Base-by-base conservation (phyloP, 305 asterid genomes). In the Fraxinus angustifolia region DNA sequence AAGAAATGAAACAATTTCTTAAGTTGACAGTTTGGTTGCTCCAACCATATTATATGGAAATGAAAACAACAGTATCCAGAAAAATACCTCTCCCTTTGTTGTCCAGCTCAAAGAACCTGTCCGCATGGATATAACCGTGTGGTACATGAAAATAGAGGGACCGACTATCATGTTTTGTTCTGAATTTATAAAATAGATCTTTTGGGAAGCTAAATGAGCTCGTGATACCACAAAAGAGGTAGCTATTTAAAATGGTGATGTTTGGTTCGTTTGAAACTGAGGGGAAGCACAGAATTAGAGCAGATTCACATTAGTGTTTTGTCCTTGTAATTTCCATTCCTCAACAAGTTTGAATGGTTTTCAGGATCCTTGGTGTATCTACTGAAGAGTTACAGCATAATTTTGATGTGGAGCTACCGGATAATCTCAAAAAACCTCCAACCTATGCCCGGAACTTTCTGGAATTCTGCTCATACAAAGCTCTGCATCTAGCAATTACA, bases 391-490 rank as follows among this genome's bases (percentile, higher is more conserved):
- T 93, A 82, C 93, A 88, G 68, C 87, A 83, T 53, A 88, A 77
- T 48, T 94, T 93, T 87, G 93, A 92, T 80, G 82, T 50, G 68
- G 93, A 94, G 86, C 78, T 88, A 30, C 94, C 91, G 79, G 89
- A 86, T 82, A 87, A 85, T 82, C 82, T 83, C 67, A 91, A 87
- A 84, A 90, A 86, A 84, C 91, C 93, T 80, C 79, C 91, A 76
- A 79, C 68, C 56, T 84, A 88, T 80, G 98, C 96, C 35, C 90
- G 97, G 87, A 94, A 88, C 88, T 91, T 93, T 81, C 86, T 93
- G 75, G 97, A 94, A 77, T 93, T 89, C 85, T 91, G 94, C 89
- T 92, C 97, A 1, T 93, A 87, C 86, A 91, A 91, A 87, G 90
- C 98, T 65, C 84, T 94, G 45, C 84, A 80, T 83, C 79, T 87